These are phyloP conservation scores for Globisporangium parvum DNA, from an alignment of 352 stramenopile species.

Conservation along the genomic window DNA sequence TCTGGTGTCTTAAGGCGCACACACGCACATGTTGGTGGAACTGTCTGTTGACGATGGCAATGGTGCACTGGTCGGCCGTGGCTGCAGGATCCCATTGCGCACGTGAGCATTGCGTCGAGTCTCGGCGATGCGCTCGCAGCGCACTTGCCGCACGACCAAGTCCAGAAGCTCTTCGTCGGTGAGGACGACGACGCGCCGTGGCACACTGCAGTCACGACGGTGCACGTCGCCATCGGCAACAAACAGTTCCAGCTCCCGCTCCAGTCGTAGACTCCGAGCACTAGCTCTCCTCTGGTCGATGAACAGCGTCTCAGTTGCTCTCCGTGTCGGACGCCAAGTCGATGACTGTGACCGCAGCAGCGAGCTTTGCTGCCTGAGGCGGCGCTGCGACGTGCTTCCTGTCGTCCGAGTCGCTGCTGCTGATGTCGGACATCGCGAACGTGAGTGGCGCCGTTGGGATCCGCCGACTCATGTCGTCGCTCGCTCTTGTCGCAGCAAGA, in stretches of 20 bases:
- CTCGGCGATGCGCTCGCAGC: slow-evolving; percentile 36
- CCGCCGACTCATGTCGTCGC: slow-evolving; percentile 1
- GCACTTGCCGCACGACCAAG: slow-evolving; percentile 32
- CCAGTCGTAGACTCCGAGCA: slow-evolving; percentile 17
- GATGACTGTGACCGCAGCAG: slow-evolving; percentile 23
- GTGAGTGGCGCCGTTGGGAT: slow-evolving; percentile 4
- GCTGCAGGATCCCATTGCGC: slow-evolving; percentile 64
- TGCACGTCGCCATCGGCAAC: slow-evolving; percentile 76
- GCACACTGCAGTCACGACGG: slow-evolving; percentile 23
- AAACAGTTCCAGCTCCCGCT: slow-evolving; percentile 75
- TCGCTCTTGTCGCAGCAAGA: slow-evolving; percentile 1
- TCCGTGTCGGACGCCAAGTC: slow-evolving; percentile 47
- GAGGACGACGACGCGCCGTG: slow-evolving; percentile 7
- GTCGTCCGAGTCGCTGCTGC: slow-evolving; percentile 10
- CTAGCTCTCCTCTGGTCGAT: neutral
- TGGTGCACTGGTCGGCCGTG: slow-evolving; percentile 1
- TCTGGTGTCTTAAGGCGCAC: too few relatives aligned
- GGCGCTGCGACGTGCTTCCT: neutral
- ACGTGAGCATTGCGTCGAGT: slow-evolving; percentile 75
- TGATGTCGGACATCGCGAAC: slow-evolving; percentile 16
- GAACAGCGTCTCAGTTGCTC: slow-evolving; percentile 11
- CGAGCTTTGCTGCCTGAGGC: slow-evolving; percentile 2
- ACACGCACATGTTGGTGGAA: slow-evolving; percentile 12
- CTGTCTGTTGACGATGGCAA: slow-evolving; percentile 39
- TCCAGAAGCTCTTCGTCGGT: slow-evolving; percentile 13